Base-by-base conservation (phyloP, 371 early-diverging fungal genomes). In the Mortierella sp. region DNA sequence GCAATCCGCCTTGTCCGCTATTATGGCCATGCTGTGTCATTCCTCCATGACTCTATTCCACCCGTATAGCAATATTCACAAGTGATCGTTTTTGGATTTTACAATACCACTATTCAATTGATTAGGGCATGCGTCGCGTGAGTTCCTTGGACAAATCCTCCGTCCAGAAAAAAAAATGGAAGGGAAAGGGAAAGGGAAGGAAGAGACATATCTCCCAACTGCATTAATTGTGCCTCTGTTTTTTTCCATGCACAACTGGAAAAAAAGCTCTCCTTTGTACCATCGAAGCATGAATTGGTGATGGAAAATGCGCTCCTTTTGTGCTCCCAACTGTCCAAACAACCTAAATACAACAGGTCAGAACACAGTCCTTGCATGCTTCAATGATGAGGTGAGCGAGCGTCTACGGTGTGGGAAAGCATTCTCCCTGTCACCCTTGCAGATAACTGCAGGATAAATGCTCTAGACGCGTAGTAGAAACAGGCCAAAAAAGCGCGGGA, bases 381-480 rank as follows among this genome's bases (percentile, higher is more conserved):
- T 24, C 39, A 39, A 39, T 53, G 53, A 34, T 53, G 53, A 53
- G 53, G 53, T 53, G 53, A 53, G 53, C 53, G 53, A 53, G 34
- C 53, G 39, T 53, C 53, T 37, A 53, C 27, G 8, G 41, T 34
- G 41, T 37, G 53, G 53, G 53, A 53, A 53, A 27, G 23, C 26
- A 24, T 23, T 19, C 24, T 9, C 24, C 37, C 26, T 6, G 15
- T 53, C 37, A 39, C 53, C 53, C 53, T 53, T 53, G 53, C 53
- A 53, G 30, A 41, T 37, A 39, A 41, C 53, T 53, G 53, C 53
- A 53, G 41, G 12, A 14, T 14, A 34, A 34, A 34, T 41, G 30
- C 39, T 41, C 39, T 53, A 53, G 53, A 53, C 53, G 53, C 53
- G 53, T 53, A 53, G 53, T 34, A 37, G 53, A 37, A 34, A 34